These are phyloP conservation scores for Lomentospora prolificans DNA, from an alignment of 2,329 filamentous ascomycete genomes.

Conservation along the genomic window DNA sequence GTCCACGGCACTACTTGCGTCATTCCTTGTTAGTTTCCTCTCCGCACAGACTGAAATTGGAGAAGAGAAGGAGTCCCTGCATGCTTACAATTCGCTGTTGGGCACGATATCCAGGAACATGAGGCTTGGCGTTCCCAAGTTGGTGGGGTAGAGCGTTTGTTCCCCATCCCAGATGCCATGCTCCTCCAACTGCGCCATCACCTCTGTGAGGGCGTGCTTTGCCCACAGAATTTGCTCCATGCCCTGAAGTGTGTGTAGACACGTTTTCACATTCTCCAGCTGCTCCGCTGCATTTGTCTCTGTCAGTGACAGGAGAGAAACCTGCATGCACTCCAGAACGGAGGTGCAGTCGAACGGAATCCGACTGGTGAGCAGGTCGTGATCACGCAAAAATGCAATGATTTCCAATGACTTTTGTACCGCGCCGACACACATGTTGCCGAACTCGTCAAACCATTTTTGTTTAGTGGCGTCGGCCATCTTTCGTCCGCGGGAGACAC, in stretches of 20 bases:
- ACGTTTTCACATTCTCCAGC: conserved; percentile 9
- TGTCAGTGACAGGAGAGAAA: conserved; percentile 16
- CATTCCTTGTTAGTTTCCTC: neutral
- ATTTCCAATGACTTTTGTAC: conserved; percentile 14
- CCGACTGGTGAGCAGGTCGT: conserved; percentile 15
- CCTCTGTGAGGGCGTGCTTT: conserved; percentile 15
- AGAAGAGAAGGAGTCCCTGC: neutral
- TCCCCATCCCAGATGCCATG: conserved; percentile 5
- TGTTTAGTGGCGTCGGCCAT: conserved; percentile 13
- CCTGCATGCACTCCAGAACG: conserved; percentile 17
- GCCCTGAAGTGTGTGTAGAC: conserved; percentile 15
- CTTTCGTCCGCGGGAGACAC: conserved; percentile 10
- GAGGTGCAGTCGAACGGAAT: conserved; percentile 15
- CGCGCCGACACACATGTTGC: conserved; percentile 15
- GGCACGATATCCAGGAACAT: conserved; percentile 6
- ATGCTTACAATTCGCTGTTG: neutral
- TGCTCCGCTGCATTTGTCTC: conserved; percentile 7
- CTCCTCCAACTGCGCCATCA: conserved; percentile 14
- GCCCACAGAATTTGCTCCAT: conserved; percentile 20
- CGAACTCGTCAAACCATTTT: conserved; percentile 14
- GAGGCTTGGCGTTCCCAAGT: neutral
- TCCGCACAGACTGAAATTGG: neutral
- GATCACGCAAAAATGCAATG: conserved; percentile 13
- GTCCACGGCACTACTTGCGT: neutral
- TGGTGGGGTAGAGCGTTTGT: neutral